Conservation (phyloP, 192 early-diverging fungal species). For the Chytriomyces confervae region DNA sequence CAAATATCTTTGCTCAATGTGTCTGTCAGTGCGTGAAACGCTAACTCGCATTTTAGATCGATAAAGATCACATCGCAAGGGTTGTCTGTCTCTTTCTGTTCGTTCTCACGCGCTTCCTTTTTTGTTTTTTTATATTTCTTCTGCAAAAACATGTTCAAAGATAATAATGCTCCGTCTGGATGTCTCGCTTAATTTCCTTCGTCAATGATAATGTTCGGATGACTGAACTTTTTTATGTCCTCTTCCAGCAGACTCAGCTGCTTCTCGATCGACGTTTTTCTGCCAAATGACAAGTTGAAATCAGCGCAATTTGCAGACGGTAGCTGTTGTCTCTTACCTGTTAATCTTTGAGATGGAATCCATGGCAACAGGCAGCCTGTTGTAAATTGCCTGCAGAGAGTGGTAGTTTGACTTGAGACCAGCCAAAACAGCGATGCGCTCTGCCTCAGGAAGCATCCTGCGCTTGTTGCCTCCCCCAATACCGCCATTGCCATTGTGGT, state of each 20-base stretch:
- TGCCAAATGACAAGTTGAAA: slow-evolving; percentile 1
- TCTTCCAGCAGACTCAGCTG: slow-evolving; percentile 43
- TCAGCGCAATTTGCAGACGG: not conserved
- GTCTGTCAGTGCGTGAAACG: too few species aligned
- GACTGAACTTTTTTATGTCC: slow-evolving; percentile 48
- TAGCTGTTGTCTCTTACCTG: slow-evolving; percentile 22
- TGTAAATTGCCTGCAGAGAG: slow-evolving; percentile 40
- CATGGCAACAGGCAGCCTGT: slow-evolving; percentile 37
- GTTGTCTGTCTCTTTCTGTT: not conserved
- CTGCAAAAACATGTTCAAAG: too few species aligned
- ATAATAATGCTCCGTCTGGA: not conserved
- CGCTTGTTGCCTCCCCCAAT: slow-evolving; percentile 23
- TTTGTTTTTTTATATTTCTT: not conserved
- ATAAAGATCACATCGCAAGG: not conserved
- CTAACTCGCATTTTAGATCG: not conserved
- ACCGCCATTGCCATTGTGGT: not conserved
- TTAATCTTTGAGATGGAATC: slow-evolving; percentile 51
- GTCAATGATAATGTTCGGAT: slow-evolving; percentile 48
- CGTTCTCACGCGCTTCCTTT: not conserved
- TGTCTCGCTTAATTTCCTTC: slow-evolving; percentile 17
- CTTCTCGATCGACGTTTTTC: slow-evolving; percentile 50
- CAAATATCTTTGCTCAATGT: not conserved
- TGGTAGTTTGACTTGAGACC: slow-evolving; percentile 44
- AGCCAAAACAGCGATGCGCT: slow-evolving; percentile 40
- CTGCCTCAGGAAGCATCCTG: slow-evolving; percentile 41